These are phyloP conservation scores for Gossypioides kirkii DNA, from an alignment of 345 rosid genomes.

Conservation along the genomic window DNA sequence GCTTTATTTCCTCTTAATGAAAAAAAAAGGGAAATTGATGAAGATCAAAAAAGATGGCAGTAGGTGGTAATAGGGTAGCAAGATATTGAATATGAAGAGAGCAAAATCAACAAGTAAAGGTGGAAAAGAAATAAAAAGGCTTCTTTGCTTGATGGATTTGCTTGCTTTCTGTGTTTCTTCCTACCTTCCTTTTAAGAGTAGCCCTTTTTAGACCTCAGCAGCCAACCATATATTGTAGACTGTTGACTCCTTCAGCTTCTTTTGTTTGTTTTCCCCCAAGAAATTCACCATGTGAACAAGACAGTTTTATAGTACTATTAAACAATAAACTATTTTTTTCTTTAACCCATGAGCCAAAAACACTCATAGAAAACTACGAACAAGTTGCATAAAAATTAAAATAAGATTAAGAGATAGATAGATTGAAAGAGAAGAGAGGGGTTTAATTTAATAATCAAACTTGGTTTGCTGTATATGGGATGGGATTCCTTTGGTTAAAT, in stretches of 20 bases:
- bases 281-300: background rate
- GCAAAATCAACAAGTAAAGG: background rate
- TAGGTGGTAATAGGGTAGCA: no score
- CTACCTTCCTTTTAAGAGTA: background rate
- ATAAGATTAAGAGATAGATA: no score
- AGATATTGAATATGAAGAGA: background rate
- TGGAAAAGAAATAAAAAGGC: background rate
- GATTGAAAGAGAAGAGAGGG: background rate
- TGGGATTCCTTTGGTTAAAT: background rate
- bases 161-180: background rate
- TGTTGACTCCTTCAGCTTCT: background rate
- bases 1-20: background rate
- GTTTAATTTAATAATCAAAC: background rate
- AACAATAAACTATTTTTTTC: no score
- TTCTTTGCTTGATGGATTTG: background rate
- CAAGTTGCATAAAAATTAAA: background rate
- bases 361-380: background rate
- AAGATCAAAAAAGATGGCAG: background rate
- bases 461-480: background rate
- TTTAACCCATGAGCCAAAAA: background rate
- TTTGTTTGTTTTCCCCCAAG: background rate
- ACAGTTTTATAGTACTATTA: no score
- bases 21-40: background rate
- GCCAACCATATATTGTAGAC: slow-evolving; percentile 13
- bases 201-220: slow-evolving; percentile 24